Evolutionary conservation across 345 rosid genomes (phyloP).

Genomic region (Moricandia moricandioides): DNA sequence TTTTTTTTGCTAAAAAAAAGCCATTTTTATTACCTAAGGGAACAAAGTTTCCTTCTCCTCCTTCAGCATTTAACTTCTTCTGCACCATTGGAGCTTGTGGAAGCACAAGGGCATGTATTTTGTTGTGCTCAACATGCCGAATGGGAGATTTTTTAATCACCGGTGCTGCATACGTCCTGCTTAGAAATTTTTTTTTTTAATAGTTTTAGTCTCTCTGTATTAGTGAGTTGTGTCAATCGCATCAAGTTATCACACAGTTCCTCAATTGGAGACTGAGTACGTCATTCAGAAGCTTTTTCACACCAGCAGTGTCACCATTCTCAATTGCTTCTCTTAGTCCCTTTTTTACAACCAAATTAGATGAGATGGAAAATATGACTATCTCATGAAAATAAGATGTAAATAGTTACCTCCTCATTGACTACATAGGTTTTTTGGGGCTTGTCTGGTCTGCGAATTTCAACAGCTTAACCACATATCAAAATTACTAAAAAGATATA

Average conservation of each 20-base stretch:
- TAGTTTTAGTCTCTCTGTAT: neutral
- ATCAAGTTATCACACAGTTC: neutral
- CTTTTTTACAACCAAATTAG: slow-evolving; percentile 42
- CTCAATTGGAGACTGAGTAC: slow-evolving; percentile 39
- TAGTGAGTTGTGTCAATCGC: neutral
- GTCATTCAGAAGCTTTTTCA: slow-evolving; percentile 74
- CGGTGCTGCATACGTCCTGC: too few species aligned
- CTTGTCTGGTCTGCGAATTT: slow-evolving; percentile 58
- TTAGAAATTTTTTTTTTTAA: too few species aligned
- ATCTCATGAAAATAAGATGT: neutral
- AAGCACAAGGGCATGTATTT: too few species aligned
- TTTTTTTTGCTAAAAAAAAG: too few species aligned
- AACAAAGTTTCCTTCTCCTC: too few species aligned
- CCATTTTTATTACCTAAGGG: too few species aligned
- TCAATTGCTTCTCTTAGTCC: slow-evolving; percentile 96
- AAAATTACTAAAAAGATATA: slow-evolving; percentile 7
- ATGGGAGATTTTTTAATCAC: too few species aligned
- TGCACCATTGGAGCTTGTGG: too few species aligned
- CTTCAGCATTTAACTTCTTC: too few species aligned
- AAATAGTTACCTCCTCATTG: slow-evolving; percentile 71
- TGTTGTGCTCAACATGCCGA: too few species aligned
- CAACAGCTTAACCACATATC: slow-evolving; percentile 21
- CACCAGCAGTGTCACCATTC: slow-evolving; percentile 76
- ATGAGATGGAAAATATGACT: neutral
- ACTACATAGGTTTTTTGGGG: slow-evolving; percentile 72